A percentile compares a stretch with the other conserved stretches of the same genome.
phyloP scores from a whole-genome alignment of 192 early-diverging fungal genomes.

The Pecoramyces ruminantium region DNA sequence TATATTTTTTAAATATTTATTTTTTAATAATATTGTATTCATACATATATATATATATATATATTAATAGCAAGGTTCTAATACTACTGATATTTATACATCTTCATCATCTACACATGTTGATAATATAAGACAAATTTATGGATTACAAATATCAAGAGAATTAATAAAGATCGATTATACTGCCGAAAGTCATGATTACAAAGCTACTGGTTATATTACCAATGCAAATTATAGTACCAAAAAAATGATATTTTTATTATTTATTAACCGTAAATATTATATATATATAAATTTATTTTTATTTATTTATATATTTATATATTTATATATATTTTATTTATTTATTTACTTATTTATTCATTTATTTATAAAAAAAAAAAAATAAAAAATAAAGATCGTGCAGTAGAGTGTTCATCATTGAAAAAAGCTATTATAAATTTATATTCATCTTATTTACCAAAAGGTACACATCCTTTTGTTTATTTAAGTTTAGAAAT shows the following conservation, averaged over 20 bases:
- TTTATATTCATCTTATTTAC: slow-evolving; percentile 61
- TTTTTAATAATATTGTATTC: no score
- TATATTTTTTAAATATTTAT: no score
- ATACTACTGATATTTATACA: slow-evolving; percentile 66
- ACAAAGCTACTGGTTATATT: slow-evolving; percentile 56
- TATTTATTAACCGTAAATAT: slow-evolving; percentile 86
- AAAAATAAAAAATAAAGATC: no score
- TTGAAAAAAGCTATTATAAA: slow-evolving; percentile 68
- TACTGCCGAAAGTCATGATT: slow-evolving; percentile 24
- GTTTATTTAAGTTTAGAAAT: slow-evolving; percentile 80
- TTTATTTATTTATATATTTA: not conserved
- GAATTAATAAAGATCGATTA: slow-evolving; percentile 54
- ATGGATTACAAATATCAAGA: slow-evolving; percentile 60
- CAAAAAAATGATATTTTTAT: slow-evolving; percentile 65
- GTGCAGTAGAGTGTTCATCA: slow-evolving; percentile 64
- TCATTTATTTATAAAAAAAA: no score
- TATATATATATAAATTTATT: not conserved
- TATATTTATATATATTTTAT: not conserved
- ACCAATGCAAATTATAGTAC: slow-evolving; percentile 78
- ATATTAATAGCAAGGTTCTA: slow-evolving; percentile 36
- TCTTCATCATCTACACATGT: slow-evolving; percentile 30
- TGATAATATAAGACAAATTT: slow-evolving; percentile 69
- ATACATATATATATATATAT: no score
- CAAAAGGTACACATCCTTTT: slow-evolving; percentile 78
- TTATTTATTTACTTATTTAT: slow-evolving; percentile 2